phyloP scores from a whole-genome alignment of 2,329 filamentous ascomycete species.

The Phyllosticta capitalensis region DNA sequence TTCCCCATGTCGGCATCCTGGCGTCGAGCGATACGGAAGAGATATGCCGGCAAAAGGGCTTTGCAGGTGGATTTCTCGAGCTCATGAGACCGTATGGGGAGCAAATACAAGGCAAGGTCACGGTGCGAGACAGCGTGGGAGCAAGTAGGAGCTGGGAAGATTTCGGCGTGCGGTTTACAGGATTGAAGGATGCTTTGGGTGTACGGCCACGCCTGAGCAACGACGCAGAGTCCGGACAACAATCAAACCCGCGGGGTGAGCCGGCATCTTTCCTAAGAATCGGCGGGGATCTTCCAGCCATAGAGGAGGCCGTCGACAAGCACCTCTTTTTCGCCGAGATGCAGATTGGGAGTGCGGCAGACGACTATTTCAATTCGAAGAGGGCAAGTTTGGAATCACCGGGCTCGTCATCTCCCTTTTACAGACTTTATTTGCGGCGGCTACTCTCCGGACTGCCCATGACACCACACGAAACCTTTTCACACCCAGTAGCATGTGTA shows the following conservation, averaged over 20 bases:
- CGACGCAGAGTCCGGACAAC: constrained; percentile 25
- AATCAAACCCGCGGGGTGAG: constrained; percentile 8
- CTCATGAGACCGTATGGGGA: constrained; percentile 88
- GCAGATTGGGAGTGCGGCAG: constrained; percentile 21
- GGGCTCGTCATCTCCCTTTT: constrained; percentile 59
- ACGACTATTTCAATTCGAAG: constrained; percentile 36
- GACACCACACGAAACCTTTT: constrained; percentile 82
- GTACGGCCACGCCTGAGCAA: constrained; percentile 28
- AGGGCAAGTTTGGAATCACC: constrained; percentile 20
- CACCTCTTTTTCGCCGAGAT: constrained; percentile 69
- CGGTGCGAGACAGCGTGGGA: constrained; percentile 82
- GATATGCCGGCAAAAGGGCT: constrained; percentile 73
- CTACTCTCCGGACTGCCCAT: constrained; percentile 71
- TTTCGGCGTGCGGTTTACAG: constrained; percentile 78
- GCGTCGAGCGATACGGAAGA: constrained; percentile 80
- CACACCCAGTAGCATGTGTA: constrained; percentile 87
- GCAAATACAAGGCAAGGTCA: constrained; percentile 74
- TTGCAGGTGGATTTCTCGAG: constrained; percentile 71
- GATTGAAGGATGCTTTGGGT: constrained; percentile 49
- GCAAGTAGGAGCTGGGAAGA: constrained; percentile 77
- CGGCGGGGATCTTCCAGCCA: constrained; percentile 51
- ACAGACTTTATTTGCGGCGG: constrained; percentile 73
- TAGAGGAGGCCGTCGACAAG: constrained; percentile 71
- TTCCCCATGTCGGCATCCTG: constrained; percentile 79
- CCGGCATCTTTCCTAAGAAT: constrained; percentile 28